Base-by-base conservation (phyloP, 768 basidiomycete genomes). In the Glaciozyma antarctica region DNA sequence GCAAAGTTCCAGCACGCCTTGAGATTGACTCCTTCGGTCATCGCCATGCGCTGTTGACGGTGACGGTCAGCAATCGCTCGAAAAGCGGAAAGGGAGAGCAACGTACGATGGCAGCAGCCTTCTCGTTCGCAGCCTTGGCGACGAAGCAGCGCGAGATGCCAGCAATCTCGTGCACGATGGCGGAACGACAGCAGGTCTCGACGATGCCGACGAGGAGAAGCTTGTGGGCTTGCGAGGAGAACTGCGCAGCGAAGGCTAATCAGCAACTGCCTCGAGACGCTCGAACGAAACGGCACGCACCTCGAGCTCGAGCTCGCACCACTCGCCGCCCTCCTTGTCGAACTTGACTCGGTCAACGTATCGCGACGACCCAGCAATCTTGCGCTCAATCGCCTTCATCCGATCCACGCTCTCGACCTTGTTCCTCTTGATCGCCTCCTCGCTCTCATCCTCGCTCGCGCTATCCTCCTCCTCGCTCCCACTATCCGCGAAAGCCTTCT, bases 11-110 rank as follows among this genome's bases (percentile, higher is more conserved):
- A 97, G 73, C 97, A 82, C 13, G 90, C 92, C 53, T 80, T 80
- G 68, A 98, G 82, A 77, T 97, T 98, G 60, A 91, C 95, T 10
- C 95, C 94, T 74, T 98, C 97, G 3, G 94, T 79, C 86, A 65
- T 86, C 84, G 66, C 90, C 78, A 87, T 89, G 70, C 64, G 68
- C 64, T 73, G 59, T 41, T 19, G 30, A 13, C 16, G 45, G 9
- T 49, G 21, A 9, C 0, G 10, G 60, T 61, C 47, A 61, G 47
- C 2, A 61, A 2, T 8, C 5, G 12, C n/a, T 19, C 22, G 12
- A 8, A 9, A 30, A 8, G 45, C 17, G 45, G 45, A 47, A 24
- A 13, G 24, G 47, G 44, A 10, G 17, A 24, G n/a, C 16, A 58
- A 58, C 59, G 22, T 26, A 72, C 48, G 53, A 62, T 63, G 30